phyloP scores from a whole-genome alignment of 345 rosid species.

The Dimocarpus longan region DNA sequence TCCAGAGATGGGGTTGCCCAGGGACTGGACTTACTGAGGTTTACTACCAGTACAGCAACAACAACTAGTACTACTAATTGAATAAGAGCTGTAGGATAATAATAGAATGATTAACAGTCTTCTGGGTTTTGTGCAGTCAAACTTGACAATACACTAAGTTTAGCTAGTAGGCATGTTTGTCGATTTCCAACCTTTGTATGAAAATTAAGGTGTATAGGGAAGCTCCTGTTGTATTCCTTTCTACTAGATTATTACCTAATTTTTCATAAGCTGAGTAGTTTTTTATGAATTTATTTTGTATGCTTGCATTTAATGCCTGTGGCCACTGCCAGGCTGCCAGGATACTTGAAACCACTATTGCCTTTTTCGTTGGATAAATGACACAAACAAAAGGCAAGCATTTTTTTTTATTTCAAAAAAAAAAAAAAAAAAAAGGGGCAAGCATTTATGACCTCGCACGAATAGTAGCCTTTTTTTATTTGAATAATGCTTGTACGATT shows the following conservation, averaged over 20 bases:
- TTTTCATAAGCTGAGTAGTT: neutral
- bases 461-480: neutral
- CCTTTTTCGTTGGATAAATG: neutral
- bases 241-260: neutral
- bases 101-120: neutral
- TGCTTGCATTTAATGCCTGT: neutral
- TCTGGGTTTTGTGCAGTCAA: constrained; percentile 18
- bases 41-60: neutral
- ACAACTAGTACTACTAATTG: neutral
- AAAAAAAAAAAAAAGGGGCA: no score
- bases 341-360: constrained; percentile 14
- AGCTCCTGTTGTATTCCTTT: neutral
- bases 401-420: no score
- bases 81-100: neutral
- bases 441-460: neutral
- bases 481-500: no score
- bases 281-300: neutral
- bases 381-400: neutral
- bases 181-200: no score
- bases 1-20: constrained; percentile 42
- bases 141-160: no score
- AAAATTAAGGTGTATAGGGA: neutral
- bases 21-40: constrained; percentile 39
- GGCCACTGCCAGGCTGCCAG: constrained; percentile 6
- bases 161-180: no score